Evolutionary conservation across 257 asterid species (phyloP).

Genomic region (Verbascum thapsus): DNA sequence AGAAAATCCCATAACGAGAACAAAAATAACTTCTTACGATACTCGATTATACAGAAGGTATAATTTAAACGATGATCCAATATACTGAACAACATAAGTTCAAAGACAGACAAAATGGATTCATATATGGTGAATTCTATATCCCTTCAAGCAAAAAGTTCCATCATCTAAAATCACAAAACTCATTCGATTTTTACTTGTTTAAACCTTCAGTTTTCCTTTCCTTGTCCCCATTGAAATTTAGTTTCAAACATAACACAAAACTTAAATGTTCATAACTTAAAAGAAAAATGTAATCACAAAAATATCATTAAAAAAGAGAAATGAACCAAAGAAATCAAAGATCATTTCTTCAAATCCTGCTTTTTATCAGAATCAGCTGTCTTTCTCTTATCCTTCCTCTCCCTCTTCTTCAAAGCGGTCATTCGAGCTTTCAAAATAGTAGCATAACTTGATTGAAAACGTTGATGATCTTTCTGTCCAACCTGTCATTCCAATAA

Average conservation of each 20-base stretch:
- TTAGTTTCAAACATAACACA: no score
- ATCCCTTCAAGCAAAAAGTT: slow-evolving; percentile 3
- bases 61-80: slow-evolving; percentile 12
- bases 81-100: no score
- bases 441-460: slow-evolving; percentile 89
- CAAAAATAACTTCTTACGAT: no score
- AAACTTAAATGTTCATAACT: not conserved
- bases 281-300: not conserved
- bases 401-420: slow-evolving; percentile 93
- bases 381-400: slow-evolving; percentile 81
- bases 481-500: slow-evolving; percentile 63
- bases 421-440: slow-evolving; percentile 85
- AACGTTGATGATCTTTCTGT: slow-evolving; percentile 79
- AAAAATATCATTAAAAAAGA: not conserved
- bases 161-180: slow-evolving; percentile 24
- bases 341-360: slow-evolving; percentile 46
- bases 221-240: no score
- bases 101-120: slow-evolving; percentile 15
- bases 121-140: not conserved
- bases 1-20: no score
- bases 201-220: not conserved
- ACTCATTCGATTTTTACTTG: slow-evolving; percentile 12
- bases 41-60: no score
- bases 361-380: slow-evolving; percentile 65
- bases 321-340: slow-evolving; percentile 12